These are phyloP conservation scores for Arabidopsis lyrata DNA, from an alignment of 441 rosid genomes.

Conservation along the genomic window DNA sequence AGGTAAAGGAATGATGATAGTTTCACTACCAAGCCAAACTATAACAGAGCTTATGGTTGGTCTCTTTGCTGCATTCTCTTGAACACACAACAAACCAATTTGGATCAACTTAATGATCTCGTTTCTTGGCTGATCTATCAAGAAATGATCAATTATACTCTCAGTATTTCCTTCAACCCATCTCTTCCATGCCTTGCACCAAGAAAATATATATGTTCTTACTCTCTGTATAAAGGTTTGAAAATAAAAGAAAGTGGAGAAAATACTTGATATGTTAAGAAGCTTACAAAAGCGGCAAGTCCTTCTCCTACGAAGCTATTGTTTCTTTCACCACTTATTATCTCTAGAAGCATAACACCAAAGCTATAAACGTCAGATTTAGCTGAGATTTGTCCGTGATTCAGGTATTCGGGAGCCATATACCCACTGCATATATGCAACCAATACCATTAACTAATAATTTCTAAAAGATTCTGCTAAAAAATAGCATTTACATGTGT, in stretches of 20 bases:
- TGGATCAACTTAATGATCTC: background rate
- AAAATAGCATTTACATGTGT: too few relatives aligned
- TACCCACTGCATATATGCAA: constrained; percentile 29
- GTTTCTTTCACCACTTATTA: constrained; percentile 38
- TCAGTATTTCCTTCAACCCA: constrained; percentile 35
- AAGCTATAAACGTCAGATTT: constrained; percentile 35
- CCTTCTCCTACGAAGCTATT: constrained; percentile 32
- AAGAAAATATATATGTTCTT: background rate
- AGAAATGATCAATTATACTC: constrained; percentile 37
- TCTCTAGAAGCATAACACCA: constrained; percentile 39
- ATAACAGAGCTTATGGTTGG: too few relatives aligned
- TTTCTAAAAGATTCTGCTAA: too few relatives aligned
- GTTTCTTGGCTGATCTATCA: background rate
- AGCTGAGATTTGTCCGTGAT: constrained; percentile 33
- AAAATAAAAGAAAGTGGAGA: background rate
- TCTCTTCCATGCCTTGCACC: constrained; percentile 37
- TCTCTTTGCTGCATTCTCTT: too few relatives aligned
- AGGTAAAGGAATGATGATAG: too few relatives aligned
- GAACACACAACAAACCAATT: constrained; percentile 5
- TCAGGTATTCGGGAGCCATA: constrained; percentile 40
- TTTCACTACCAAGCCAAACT: too few relatives aligned
- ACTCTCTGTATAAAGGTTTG: background rate
- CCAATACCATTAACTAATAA: background rate
- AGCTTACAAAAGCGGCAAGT: constrained; percentile 29
- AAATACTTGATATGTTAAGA: background rate